Evolutionary conservation across 768 basidiomycete genomes (phyloP), one percentile per base, ranked within the genome.

Genomic region (Nidularia sp.): DNA sequence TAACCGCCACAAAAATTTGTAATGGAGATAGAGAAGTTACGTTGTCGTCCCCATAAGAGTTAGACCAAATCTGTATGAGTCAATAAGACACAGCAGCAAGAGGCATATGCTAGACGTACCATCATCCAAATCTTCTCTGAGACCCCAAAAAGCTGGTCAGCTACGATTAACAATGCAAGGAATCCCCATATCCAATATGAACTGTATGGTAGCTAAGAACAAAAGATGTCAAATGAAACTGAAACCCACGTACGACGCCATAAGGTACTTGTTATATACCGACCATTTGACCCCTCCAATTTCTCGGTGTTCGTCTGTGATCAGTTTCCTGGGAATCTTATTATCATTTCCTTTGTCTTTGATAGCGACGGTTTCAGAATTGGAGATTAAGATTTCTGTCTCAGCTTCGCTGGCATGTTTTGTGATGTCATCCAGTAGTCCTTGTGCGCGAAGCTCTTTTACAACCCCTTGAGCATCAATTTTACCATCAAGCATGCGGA

Each of bases 291-390:
- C 92, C 35, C 85, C 83, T 0, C 93, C 93, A 1, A 77, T 77
- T 55, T 89, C 88, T 43, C 91, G 66, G 53, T 90, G 85, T 62
- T 94, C 91, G 46, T 93, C 91, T 62, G 91, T 85, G 52, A 93
- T 66, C 8, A 93, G 68, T 59, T 90, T 88, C 31, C 84, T 70
- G 0, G 88, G 85, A 55, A 83, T 88, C 69, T 85, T 91, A 8
- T 57, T 59, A 22, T 62, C 66, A 1, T 66, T 62, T 47, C 57
- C 64, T 8, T 58, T 58, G 42, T 61, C 65, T 31, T 61, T 67
- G 29, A 61, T 60, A 32, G 60, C 65, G n/a, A 22, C 62, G 18
- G 56, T 64, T n/a, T 67, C 62, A n/a, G n/a, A n/a, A n/a, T n/a
- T n/a, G n/a, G n/a, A n/a, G n/a, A n/a, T n/a, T n/a, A n/a, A n/a